Percentiles rank a stretch among this genome's conserved stretches.
phyloP scores from a whole-genome alignment of 108 stramenopile species.

The Discostella pseudostelligera region DNA sequence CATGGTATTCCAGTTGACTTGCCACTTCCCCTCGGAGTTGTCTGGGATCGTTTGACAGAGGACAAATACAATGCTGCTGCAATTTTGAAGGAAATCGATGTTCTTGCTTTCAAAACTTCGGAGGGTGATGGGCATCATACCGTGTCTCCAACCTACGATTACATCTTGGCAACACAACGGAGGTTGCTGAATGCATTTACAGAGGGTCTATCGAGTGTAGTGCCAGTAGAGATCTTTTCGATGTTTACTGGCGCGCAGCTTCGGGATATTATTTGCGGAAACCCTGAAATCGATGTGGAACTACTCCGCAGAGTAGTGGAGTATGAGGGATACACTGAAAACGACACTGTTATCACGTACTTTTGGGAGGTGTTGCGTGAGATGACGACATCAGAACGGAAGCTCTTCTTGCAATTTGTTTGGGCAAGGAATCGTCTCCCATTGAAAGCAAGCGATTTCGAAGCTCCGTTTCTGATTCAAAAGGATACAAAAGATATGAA shows the following conservation, averaged over 20 bases:
- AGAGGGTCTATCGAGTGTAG: constrained; percentile 86
- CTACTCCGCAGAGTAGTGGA: constrained; percentile 84
- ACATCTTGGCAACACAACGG: constrained; percentile 57
- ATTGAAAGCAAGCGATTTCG: constrained; percentile 81
- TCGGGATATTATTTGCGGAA: constrained; percentile 87
- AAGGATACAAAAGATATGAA: constrained; percentile 52
- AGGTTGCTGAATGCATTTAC: constrained; percentile 83
- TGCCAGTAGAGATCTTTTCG: constrained; percentile 90
- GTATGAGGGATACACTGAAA: constrained; percentile 89
- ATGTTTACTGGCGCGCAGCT: constrained; percentile 87
- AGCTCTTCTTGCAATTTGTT: constrained; percentile 93
- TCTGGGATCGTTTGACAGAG: constrained; percentile 73
- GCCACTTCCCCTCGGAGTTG: constrained; percentile 70
- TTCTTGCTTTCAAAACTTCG: constrained; percentile 50
- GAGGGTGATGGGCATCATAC: constrained; percentile 11
- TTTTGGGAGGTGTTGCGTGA: constrained; percentile 95
- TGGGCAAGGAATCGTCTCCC: constrained; percentile 96
- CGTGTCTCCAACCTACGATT: not conserved
- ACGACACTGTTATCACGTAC: constrained; percentile 71
- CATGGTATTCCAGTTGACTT: constrained; percentile 88
- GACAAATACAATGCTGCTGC: constrained; percentile 31
- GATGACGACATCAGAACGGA: constrained; percentile 83
- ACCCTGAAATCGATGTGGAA: constrained; percentile 94
- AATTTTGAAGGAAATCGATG: constrained; percentile 66
- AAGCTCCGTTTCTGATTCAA: constrained; percentile 91